Percentiles rank a stretch among this genome's conserved stretches.
Evolutionary conservation across 495 filamentous ascomycete genomes (phyloP).

Genomic region (Neurospora sp.): DNA sequence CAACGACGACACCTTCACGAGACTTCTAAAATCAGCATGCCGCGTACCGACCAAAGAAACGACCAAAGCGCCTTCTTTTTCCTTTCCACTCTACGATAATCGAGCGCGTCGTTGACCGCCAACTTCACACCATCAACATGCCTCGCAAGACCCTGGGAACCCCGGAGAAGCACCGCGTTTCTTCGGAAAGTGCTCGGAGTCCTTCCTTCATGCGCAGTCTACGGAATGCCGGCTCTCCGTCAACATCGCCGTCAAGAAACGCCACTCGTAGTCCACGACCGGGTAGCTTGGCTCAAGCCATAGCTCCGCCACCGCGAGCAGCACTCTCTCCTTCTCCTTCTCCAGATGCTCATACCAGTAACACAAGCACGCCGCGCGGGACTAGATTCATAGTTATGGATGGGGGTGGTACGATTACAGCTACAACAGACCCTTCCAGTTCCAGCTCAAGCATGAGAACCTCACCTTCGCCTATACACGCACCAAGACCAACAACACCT

Average conservation of each 20-base stretch:
- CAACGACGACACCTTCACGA: neutral
- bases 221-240: neutral
- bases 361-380: neutral
- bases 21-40: neutral
- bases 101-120: neutral
- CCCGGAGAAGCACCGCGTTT: neutral
- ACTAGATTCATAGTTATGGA: neutral
- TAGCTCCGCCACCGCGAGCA: neutral
- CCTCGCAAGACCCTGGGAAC: neutral
- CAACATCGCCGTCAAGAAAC: neutral
- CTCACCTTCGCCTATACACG: neutral
- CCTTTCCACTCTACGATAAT: neutral
- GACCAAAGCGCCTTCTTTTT: neutral
- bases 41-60: neutral
- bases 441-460: neutral
- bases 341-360: neutral
- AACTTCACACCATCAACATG: neutral
- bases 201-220: neutral
- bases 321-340: neutral
- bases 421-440: neutral
- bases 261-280: neutral
- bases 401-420: neutral
- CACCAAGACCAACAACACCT: neutral
- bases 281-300: neutral
- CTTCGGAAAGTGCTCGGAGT: neutral